Conservation (phyloP, 2,329 filamentous ascomycete species). For the Drechslerella stenobrocha region DNA sequence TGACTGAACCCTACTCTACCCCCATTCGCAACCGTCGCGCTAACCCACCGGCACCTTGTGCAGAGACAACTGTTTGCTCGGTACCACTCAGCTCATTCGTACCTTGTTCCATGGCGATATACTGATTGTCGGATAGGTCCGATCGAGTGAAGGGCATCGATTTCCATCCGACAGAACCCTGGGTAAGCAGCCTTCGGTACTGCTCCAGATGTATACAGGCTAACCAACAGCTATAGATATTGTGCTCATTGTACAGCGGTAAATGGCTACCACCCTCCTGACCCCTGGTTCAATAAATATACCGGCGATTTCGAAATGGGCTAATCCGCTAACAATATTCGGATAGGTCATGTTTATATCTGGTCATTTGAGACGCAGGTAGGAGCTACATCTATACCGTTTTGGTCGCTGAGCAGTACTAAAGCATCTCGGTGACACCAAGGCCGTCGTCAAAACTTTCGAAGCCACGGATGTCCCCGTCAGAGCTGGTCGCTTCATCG, state of each 20-base stretch:
- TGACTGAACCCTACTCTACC: background rate
- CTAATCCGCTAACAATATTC: slow-evolving; percentile 3
- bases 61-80: slow-evolving; percentile 48
- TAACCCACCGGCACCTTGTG: slow-evolving; percentile 8
- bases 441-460: slow-evolving; percentile 96
- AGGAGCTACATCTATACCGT: slow-evolving; percentile 43
- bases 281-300: slow-evolving; percentile 5
- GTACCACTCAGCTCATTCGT: slow-evolving; percentile 6
- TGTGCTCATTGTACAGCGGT: slow-evolving; percentile 96
- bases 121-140: slow-evolving; percentile 60
- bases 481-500: slow-evolving; percentile 91
- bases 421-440: slow-evolving; percentile 51
- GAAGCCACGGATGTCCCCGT: slow-evolving; percentile 98
- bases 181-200: slow-evolving; percentile 63
- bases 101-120: background rate
- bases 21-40: background rate
- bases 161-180: slow-evolving; percentile 95
- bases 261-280: slow-evolving; percentile 54
- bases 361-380: slow-evolving; percentile 95
- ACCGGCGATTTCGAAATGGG: slow-evolving; percentile 14
- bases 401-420: background rate
- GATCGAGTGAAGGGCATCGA: slow-evolving; percentile 97
- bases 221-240: slow-evolving; percentile 59
- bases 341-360: slow-evolving; percentile 97
- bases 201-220: background rate